Conservation (phyloP, 345 rosid species). For the Euclidium syriacum region DNA sequence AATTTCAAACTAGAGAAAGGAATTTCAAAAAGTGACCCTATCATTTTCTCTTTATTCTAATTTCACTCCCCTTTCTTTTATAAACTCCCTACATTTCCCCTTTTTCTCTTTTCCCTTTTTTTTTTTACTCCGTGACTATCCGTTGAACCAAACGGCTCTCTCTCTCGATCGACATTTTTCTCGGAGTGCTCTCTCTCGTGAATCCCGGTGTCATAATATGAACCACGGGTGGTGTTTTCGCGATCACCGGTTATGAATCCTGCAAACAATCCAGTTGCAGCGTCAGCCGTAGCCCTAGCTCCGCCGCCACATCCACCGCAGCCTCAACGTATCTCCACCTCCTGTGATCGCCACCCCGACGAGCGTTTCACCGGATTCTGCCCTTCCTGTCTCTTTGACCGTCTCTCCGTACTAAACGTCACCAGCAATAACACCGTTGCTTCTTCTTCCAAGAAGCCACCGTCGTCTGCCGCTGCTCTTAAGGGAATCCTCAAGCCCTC, state of each 20-base stretch:
- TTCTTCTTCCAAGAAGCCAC: slow-evolving; percentile 55
- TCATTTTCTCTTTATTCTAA: slow-evolving; percentile 20
- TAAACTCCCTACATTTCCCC: background rate
- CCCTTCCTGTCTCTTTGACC: slow-evolving; percentile 96
- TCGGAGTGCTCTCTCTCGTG: background rate
- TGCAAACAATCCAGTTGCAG: slow-evolving; percentile 46
- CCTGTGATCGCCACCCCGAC: slow-evolving; percentile 84
- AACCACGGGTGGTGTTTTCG: slow-evolving; percentile 45
- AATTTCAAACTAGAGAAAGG: background rate
- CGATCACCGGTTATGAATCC: slow-evolving; percentile 87
- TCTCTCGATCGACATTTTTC: slow-evolving; percentile 1
- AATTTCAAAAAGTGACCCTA: slow-evolving; percentile 9
- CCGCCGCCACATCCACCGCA: slow-evolving; percentile 73
- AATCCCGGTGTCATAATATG: slow-evolving; percentile 41
- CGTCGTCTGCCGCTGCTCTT: slow-evolving; percentile 50
- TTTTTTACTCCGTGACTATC: slow-evolving; percentile 35
- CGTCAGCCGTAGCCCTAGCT: slow-evolving; percentile 32
- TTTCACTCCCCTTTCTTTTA: slow-evolving; percentile 13
- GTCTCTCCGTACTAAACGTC: slow-evolving; percentile 62
- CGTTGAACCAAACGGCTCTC: slow-evolving; percentile 65
- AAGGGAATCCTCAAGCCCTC: slow-evolving; percentile 50
- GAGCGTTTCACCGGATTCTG: slow-evolving; percentile 91
- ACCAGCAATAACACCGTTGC: slow-evolving; percentile 26
- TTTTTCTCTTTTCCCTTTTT: background rate
- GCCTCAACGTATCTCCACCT: slow-evolving; percentile 80